Conservation (phyloP, 2,329 filamentous ascomycete genomes). For the Boeremia exigua region DNA sequence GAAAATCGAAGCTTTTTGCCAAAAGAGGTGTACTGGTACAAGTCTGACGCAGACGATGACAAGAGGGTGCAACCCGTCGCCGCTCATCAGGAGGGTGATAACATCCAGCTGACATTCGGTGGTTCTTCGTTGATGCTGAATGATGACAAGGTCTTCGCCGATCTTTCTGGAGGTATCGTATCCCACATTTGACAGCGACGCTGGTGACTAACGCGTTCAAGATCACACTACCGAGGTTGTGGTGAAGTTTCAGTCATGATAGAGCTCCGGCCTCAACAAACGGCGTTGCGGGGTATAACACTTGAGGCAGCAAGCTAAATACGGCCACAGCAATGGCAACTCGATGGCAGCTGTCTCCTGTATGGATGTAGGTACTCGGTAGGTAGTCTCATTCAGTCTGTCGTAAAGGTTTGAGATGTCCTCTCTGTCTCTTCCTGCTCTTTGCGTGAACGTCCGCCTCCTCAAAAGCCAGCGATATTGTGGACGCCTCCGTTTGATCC, state of each 20-base stretch:
- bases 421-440: too few species aligned
- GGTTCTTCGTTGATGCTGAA: constrained; percentile 21
- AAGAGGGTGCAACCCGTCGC: constrained; percentile 22
- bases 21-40: constrained; percentile 36
- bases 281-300: too few species aligned
- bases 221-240: constrained; percentile 12
- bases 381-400: too few species aligned
- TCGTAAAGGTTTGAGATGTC: too few species aligned
- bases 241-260: constrained; percentile 17
- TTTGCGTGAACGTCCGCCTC: too few species aligned
- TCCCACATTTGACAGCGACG: background rate
- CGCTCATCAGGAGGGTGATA: constrained; percentile 24
- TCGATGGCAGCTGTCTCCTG: too few species aligned
- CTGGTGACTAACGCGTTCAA: constrained; percentile 3
- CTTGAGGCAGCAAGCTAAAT: too few species aligned
- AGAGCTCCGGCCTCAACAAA: too few species aligned
- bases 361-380: too few species aligned
- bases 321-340: too few species aligned
- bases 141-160: constrained; percentile 25
- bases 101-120: constrained; percentile 26
- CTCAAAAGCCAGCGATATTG: too few species aligned
- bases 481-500: too few species aligned
- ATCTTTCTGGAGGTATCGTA: constrained; percentile 24
- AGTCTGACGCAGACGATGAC: constrained; percentile 12
- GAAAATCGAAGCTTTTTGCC: constrained; percentile 34